Conservation (phyloP, 495 filamentous ascomycete genomes). For the Annulohypoxylon maeteangense region DNA sequence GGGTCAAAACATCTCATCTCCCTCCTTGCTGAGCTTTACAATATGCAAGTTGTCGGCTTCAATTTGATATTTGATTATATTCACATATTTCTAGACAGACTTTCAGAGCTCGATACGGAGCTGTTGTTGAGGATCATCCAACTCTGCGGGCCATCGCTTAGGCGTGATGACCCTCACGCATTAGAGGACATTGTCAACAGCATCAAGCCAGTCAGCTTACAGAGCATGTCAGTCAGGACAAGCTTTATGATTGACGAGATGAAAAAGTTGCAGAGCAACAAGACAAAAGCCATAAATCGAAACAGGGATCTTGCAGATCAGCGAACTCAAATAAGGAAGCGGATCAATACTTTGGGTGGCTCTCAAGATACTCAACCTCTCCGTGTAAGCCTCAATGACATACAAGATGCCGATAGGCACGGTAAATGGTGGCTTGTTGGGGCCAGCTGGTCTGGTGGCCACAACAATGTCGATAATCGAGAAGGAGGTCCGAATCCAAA, state of each 20-base stretch:
- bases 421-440: constrained; percentile 99
- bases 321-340: constrained; percentile 44
- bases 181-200: constrained; percentile 89
- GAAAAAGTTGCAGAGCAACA: constrained; percentile 93
- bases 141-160: constrained; percentile 81
- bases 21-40: constrained; percentile 88
- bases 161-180: constrained; percentile 90
- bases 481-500: constrained; percentile 33
- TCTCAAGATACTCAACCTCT: constrained; percentile 68
- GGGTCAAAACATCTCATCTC: constrained; percentile 71
- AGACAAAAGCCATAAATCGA: constrained; percentile 73
- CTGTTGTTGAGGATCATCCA: constrained; percentile 85
- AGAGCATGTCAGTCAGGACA: constrained; percentile 83
- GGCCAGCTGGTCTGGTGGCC: constrained; percentile 80
- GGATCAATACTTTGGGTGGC: constrained; percentile 39
- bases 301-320: constrained; percentile 46
- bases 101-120: constrained; percentile 92
- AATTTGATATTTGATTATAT: constrained; percentile 91
- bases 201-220: constrained; percentile 75
- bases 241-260: constrained; percentile 99
- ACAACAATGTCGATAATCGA: constrained; percentile 48
- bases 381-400: constrained; percentile 80
- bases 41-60: constrained; percentile 85
- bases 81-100: constrained; percentile 74
- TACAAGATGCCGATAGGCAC: constrained; percentile 81